Evolutionary conservation across 106 monocot genomes (phyloP), one percentile per base, ranked within the genome.

Genomic region (Allium cepa): DNA sequence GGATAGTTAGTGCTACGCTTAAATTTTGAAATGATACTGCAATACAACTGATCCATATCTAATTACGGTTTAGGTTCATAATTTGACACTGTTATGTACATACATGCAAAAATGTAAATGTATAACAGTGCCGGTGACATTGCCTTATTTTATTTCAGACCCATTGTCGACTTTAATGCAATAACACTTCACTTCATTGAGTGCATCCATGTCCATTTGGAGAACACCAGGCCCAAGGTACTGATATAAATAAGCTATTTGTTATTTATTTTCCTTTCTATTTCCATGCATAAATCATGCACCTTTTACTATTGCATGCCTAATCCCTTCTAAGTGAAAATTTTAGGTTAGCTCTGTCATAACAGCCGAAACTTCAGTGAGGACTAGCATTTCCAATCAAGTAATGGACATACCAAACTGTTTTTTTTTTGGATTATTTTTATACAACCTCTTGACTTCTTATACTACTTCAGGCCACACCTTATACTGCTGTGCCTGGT

Each of bases 171-270:
- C 59, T 89, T 81, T 64, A 81, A 89, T 74, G 78, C 81, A 17
- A 64, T 89, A 60, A 77, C 79, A 16, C 81, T 77, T 47, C 93
- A 93, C 58, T 89, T 89, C 77, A 53, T 89, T 55, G 83, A 93
- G 53, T 89, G 93, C 63, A 80, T 93, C 72, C 83, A 93, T 73
- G 71, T 83, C 13, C 89, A 93, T 86, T 62, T 89, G 58, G 72
- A 79, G 59, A 83, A 84, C 79, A 93, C 82, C 60, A 81, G 74
- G 70, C 22, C 65, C 59, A 86, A 83, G 77, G 79, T 86, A 76
- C 26, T 59, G 6, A 13, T 8, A 61, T 47, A 46, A 17, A 57
- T 22, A 51, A 48, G 16, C 15, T 11, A 47, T 67, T 12, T 8
- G 8, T 3, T 13, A 11, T 50, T 9, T 17, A 18, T 65, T 36